Percentiles rank a stretch among this genome's conserved stretches.
phyloP scores from a whole-genome alignment of 345 rosid species.

The Brassica incana region DNA sequence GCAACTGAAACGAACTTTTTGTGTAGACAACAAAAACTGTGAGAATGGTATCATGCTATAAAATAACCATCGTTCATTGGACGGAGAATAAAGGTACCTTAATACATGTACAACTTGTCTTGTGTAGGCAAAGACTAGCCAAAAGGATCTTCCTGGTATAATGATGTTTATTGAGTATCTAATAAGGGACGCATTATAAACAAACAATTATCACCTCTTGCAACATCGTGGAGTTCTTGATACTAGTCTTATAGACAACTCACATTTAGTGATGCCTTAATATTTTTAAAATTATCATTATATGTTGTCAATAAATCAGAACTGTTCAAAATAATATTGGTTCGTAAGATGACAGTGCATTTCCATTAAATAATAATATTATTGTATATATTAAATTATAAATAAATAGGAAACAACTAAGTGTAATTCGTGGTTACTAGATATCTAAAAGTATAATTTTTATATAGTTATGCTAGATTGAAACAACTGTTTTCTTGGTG shows the following conservation, averaged over 20 bases:
- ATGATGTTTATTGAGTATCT: constrained; percentile 5
- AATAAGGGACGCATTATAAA: constrained; percentile 1
- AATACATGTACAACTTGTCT: constrained; percentile 23
- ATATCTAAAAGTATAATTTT: background rate
- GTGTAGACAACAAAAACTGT: constrained; percentile 1
- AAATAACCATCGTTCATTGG: background rate
- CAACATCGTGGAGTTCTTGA: background rate
- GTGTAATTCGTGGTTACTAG: background rate
- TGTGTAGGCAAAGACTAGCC: constrained; percentile 21
- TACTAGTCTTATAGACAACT: constrained; percentile 9
- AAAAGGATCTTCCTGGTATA: constrained; percentile 5
- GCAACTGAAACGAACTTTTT: constrained; percentile 8
- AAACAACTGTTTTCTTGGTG: constrained; percentile 28
- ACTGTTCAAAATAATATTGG: background rate
- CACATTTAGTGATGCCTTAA: background rate
- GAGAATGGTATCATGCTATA: background rate
- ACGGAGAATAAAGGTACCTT: constrained; percentile 2
- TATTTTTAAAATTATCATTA: background rate
- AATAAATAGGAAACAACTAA: background rate
- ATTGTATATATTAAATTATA: background rate
- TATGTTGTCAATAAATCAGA: constrained; percentile 3
- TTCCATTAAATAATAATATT: background rate
- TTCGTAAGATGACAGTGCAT: constrained; percentile 3
- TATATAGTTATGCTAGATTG: constrained; percentile 7
- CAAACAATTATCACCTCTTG: background rate